Evolutionary conservation across 116 monocot species (phyloP).

Genomic region (Iris pallida): DNA sequence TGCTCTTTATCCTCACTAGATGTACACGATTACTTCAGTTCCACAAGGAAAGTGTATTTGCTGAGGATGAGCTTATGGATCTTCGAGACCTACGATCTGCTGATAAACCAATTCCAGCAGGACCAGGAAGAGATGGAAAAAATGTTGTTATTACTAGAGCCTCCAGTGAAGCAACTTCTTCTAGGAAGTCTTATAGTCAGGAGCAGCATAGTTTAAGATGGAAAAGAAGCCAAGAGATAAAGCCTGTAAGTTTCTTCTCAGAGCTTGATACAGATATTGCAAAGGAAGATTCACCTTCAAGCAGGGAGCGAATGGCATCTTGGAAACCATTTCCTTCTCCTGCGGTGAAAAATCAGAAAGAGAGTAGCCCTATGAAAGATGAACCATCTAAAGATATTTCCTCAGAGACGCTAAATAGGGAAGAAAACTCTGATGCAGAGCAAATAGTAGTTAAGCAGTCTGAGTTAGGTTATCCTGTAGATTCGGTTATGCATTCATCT

Average conservation of each 20-base stretch:
- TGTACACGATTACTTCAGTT: conserved; percentile 94
- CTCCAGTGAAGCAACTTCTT: conserved; percentile 32
- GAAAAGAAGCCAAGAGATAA: conserved; percentile 90
- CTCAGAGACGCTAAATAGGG: conserved; percentile 12
- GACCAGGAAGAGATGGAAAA: conserved; percentile 29
- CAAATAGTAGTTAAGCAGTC: conserved; percentile 24
- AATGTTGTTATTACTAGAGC: conserved; percentile 14
- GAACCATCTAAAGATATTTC: conserved; percentile 20
- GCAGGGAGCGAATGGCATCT: conserved; percentile 66
- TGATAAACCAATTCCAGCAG: conserved; percentile 31
- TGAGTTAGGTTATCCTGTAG: conserved; percentile 41
- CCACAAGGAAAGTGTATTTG: conserved; percentile 88
- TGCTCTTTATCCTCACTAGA: conserved; percentile 95
- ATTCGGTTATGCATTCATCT: conserved; percentile 40
- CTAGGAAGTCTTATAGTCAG: conserved; percentile 88
- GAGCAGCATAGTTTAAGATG: conserved; percentile 77
- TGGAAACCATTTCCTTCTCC: conserved; percentile 82
- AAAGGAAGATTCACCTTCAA: conserved; percentile 39
- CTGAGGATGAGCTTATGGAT: conserved; percentile 70
- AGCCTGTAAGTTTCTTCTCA: conserved; percentile 51
- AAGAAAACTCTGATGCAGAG: conserved; percentile 25
- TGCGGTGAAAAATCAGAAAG: conserved; percentile 35
- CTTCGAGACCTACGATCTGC: conserved; percentile 43
- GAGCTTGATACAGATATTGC: conserved; percentile 33
- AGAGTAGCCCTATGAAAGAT: conserved; percentile 26